Evolutionary conservation across 2,329 filamentous ascomycete species (phyloP).

Genomic region (Penicillium griseofulvum): DNA sequence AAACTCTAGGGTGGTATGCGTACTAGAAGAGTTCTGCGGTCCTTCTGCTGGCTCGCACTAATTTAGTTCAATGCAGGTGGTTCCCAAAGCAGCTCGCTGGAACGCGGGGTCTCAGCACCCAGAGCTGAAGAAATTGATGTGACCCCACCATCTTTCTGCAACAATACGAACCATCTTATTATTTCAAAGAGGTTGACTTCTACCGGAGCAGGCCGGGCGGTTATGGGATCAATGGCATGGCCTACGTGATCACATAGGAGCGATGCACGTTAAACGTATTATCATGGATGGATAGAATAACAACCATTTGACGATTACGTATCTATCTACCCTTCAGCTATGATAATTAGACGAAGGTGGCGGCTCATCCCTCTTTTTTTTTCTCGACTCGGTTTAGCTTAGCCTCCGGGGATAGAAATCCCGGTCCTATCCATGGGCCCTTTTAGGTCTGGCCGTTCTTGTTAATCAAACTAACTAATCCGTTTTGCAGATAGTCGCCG

Average conservation of each 20-base stretch:
- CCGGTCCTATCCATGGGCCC: not conserved
- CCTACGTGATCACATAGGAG: not conserved
- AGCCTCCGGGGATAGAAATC: not conserved
- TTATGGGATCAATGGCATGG: not conserved
- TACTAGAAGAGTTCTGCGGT: not conserved
- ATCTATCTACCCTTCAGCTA: not conserved
- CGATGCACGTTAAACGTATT: not conserved
- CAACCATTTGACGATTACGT: not conserved
- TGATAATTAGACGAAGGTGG: not conserved
- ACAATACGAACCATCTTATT: not conserved
- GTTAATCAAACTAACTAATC: not conserved
- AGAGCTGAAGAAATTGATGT: not conserved
- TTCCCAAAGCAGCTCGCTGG: not conserved
- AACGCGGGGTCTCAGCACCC: not conserved
- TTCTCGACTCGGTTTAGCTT: not conserved
- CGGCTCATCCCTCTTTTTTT: not conserved
- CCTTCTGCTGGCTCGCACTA: not conserved
- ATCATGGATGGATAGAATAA: not conserved
- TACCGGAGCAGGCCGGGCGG: not conserved
- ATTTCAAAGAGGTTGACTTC: not conserved
- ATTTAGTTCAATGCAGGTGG: not conserved
- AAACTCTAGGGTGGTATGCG: not conserved
- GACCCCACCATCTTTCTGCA: not conserved
- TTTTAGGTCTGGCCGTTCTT: not conserved
- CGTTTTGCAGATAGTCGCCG: not conserved